Conservation (phyloP, 495 filamentous ascomycete species). For the Hypoxylon lienhwacheense region DNA sequence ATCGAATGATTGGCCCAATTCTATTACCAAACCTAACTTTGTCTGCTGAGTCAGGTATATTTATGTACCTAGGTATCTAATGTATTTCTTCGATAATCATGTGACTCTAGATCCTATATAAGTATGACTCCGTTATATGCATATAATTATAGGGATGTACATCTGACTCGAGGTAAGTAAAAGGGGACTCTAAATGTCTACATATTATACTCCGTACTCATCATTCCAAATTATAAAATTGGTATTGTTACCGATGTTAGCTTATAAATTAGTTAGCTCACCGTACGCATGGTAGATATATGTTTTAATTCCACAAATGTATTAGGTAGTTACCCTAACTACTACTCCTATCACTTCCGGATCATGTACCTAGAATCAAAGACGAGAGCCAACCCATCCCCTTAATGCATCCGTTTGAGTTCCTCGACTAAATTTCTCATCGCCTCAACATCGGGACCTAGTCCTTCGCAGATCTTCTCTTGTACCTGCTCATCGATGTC, state of each 20-base stretch:
- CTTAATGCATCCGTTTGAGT: conserved; percentile 68
- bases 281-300: background rate
- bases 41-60: conserved; percentile 5
- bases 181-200: too few species aligned
- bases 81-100: background rate
- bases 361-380: too few species aligned
- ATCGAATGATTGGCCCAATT: conserved; percentile 27
- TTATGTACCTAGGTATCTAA: background rate
- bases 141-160: too few species aligned
- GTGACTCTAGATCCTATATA: background rate
- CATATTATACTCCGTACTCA: too few species aligned
- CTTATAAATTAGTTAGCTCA: too few species aligned
- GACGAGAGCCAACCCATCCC: background rate
- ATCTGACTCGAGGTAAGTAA: too few species aligned
- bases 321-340: too few species aligned
- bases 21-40: background rate
- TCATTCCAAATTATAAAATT: too few species aligned
- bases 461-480: conserved; percentile 62
- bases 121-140: background rate
- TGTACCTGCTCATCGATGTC: conserved; percentile 66
- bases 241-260: too few species aligned
- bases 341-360: too few species aligned
- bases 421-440: conserved; percentile 74
- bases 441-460: conserved; percentile 68
- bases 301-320: background rate